These are phyloP conservation scores for Alternaria solani DNA, from an alignment of 2,329 filamentous ascomycete species.

Conservation along the genomic window DNA sequence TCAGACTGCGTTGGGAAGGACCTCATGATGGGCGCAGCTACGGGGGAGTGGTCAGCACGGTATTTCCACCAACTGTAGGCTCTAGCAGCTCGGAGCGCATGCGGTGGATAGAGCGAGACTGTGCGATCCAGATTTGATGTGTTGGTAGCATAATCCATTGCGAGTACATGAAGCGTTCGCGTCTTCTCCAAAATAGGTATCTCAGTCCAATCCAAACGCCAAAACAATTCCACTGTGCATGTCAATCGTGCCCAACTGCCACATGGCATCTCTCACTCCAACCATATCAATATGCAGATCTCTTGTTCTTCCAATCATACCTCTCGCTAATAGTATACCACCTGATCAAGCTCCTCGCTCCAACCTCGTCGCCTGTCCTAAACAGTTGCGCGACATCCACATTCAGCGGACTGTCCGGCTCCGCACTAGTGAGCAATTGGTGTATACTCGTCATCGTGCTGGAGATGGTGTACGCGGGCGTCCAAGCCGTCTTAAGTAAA, in stretches of 20 bases:
- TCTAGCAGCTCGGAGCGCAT: slow-evolving; percentile 43
- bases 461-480: slow-evolving; percentile 82
- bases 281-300: neutral
- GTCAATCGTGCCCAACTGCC: neutral
- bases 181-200: slow-evolving; percentile 7
- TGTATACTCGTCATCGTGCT: slow-evolving; percentile 76
- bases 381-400: slow-evolving; percentile 78
- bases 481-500: slow-evolving; percentile 79
- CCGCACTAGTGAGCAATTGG: slow-evolving; percentile 72
- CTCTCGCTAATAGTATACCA: slow-evolving; percentile 70
- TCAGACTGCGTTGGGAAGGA: slow-evolving; percentile 56
- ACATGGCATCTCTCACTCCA: neutral
- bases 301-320: slow-evolving; percentile 39
- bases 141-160: neutral
- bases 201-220: slow-evolving; percentile 9
- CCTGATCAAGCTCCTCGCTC: slow-evolving; percentile 73
- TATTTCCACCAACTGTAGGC: slow-evolving; percentile 43
- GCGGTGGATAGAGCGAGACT: slow-evolving; percentile 44
- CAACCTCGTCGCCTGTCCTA: slow-evolving; percentile 72
- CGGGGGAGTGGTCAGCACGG: slow-evolving; percentile 54
- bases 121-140: slow-evolving; percentile 51
- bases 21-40: slow-evolving; percentile 67
- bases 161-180: neutral
- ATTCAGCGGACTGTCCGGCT: slow-evolving; percentile 78
- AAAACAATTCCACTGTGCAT: neutral